Evolutionary conservation across 768 basidiomycete species (phyloP), one percentile per base, ranked within the genome.

Genomic region (Mycena albidolilacea): DNA sequence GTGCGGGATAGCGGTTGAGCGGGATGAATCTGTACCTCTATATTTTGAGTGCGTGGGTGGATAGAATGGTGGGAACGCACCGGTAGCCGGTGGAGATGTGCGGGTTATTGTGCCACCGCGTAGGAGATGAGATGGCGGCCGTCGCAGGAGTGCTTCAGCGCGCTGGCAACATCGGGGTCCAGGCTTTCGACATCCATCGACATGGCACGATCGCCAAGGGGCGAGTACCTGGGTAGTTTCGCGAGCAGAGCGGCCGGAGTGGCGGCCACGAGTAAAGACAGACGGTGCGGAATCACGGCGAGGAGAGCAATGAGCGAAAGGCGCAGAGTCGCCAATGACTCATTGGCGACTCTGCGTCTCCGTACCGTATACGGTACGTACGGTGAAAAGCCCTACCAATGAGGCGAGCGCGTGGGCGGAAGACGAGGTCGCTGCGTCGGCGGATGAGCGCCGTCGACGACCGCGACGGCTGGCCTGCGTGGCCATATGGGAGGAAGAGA

Each of bases 21-120:
- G 69, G 69, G 37, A 70, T 64, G 41, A 64, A 70, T 9, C 66
- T 63, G 21, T 8, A 3, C 7, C 1, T 15, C 7, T 6, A 21
- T n/a, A 1, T 19, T 43, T 61, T 9, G 15, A 39, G 38, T 5
- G 23, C 35, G 15, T 10, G 1, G 37, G 30, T 2, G 23, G 30
- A 23, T 17, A 4, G 4, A 57, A 8, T 30, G 35, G 44, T 2
- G 5, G 10, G n/a, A 11, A 52, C 44, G 67, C 17, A 69, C 52
- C 70, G 70, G n/a, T 71, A 71, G 3, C 57, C 52, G 14, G 46
- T 61, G 5, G 23, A n/a, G 5, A 67, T 17, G 39, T 52, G 52
- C 4, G 70, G 55, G 10, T 52, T 66, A 44, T 65, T 50, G 6
- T 35, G 55, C 64, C 70, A 71, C 10, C 15, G 12, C n/a, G 48